Evolutionary conservation across 108 stramenopile species (phyloP), one percentile per base, ranked within the genome.

Genomic region (Nitzschia inconspicua): DNA sequence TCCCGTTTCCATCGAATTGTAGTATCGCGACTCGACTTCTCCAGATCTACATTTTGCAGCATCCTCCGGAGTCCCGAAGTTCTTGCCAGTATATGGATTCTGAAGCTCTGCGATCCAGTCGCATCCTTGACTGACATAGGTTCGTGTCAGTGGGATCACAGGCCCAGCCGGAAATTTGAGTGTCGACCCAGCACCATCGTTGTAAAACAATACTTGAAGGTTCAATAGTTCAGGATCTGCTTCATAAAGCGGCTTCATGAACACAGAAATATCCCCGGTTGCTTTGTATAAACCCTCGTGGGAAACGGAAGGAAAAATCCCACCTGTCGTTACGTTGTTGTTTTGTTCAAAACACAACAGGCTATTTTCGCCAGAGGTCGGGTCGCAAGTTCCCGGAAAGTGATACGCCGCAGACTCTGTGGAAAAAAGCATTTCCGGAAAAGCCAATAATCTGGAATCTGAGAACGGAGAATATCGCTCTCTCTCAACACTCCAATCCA

Each of bases 231-330:
- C 67, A 20, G 47, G 37, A 24, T 70, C 57, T 27, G 66, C 57
- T 56, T 83, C 82, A 36, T 20, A 83, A 0, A 83, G 60, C 16
- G 82, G 49, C 28, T 83, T 83, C 26, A 83, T 31, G 13, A 79
- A 62, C 0, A 68, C 44, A 7, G 56, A 36, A n/a, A 76, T 24
- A 43, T 73, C 71, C 1, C 69, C 66, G 13, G 75, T 46, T 32
- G 66, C 64, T 14, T 53, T 25, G 4, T 66, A 60, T 13, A 79
- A 31, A 24, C 62, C 63, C 23, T 60, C 37, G 14, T 64, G 54
- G 0, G 72, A 16, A 6, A 44, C 42, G 1, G 70, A 68, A 36
- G 59, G 43, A 16, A 74, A 10, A 10, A 57, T 63, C 5, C 80
- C 79, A 1, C 75, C 77, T n/a, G 51, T 36, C 11, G 29, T 54